phyloP scores from a whole-genome alignment of 169 alveolate genomes.

The Plasmodium cynomolgi region DNA sequence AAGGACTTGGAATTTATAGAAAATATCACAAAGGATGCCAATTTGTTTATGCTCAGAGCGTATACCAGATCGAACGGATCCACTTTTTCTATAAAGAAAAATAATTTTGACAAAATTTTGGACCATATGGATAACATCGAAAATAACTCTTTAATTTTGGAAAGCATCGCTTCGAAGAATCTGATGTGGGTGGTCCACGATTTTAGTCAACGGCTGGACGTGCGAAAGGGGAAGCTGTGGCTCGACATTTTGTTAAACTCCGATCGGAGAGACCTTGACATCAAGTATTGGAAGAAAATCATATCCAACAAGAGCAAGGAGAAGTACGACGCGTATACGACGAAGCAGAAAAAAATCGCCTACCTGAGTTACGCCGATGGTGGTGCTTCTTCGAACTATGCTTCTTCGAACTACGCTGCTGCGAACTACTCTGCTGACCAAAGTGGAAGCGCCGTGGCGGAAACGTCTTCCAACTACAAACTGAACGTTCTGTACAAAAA shows the following conservation, averaged over 20 bases:
- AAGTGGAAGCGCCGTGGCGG: background rate
- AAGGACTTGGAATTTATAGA: conserved; percentile 78
- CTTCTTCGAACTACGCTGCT: background rate
- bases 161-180: conserved; percentile 74
- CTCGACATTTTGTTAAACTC: conserved; percentile 65
- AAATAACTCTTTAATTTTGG: conserved; percentile 69
- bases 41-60: conserved; percentile 73
- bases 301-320: conserved; percentile 74
- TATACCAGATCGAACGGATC: conserved; percentile 74
- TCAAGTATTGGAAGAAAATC: conserved; percentile 73
- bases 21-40: conserved; percentile 77
- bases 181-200: conserved; percentile 77
- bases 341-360: conserved; percentile 64
- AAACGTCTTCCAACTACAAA: conserved; percentile 54
- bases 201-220: conserved; percentile 75
- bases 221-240: conserved; percentile 73
- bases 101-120: conserved; percentile 59
- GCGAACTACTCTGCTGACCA: background rate
- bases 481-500: conserved; percentile 55
- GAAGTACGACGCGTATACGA: conserved; percentile 72
- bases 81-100: conserved; percentile 75
- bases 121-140: conserved; percentile 46
- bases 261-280: conserved; percentile 74
- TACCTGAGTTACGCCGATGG: conserved; percentile 26
- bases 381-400: background rate